Percentiles rank a stretch among this genome's conserved stretches.
These are phyloP conservation scores for Fusarium stilboides DNA, from an alignment of 2,329 filamentous ascomycete genomes.

Conservation along the genomic window DNA sequence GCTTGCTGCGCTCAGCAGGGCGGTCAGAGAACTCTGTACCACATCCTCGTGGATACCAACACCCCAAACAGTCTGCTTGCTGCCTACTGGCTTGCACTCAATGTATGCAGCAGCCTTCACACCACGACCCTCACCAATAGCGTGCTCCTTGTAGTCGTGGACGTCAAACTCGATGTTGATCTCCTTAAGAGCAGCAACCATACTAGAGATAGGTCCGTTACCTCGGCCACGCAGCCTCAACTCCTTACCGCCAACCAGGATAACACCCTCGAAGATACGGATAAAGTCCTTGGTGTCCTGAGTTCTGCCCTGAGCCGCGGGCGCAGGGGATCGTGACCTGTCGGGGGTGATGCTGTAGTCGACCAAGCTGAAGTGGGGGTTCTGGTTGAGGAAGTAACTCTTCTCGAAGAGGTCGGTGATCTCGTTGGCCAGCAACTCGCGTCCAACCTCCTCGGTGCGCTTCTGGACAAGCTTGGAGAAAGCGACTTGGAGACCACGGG, in stretches of 20 bases:
- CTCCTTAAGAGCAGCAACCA: slow-evolving; percentile 84
- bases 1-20: slow-evolving; percentile 86
- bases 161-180: slow-evolving; percentile 92
- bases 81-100: slow-evolving; percentile 81
- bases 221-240: slow-evolving; percentile 84
- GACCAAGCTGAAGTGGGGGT: slow-evolving; percentile 87
- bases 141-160: slow-evolving; percentile 95
- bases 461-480: slow-evolving; percentile 91
- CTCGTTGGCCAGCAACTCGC: slow-evolving; percentile 87
- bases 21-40: slow-evolving; percentile 86
- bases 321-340: slow-evolving; percentile 81
- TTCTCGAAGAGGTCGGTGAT: slow-evolving; percentile 91
- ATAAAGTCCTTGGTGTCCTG: slow-evolving; percentile 83
- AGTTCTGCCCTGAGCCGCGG: slow-evolving; percentile 77
- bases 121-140: slow-evolving; percentile 82
- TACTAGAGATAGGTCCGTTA: slow-evolving; percentile 90
- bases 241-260: slow-evolving; percentile 86
- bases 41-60: slow-evolving; percentile 94
- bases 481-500: slow-evolving; percentile 90
- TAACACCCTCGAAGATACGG: slow-evolving; percentile 87
- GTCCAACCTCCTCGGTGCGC: slow-evolving; percentile 82
- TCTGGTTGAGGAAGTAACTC: slow-evolving; percentile 87
- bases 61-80: slow-evolving; percentile 85
- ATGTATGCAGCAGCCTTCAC: slow-evolving; percentile 98
- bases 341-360: slow-evolving; percentile 94